Percentiles rank a stretch among this genome's conserved stretches.
phyloP scores from a whole-genome alignment of 106 monocot genomes.

The Chionographis japonica region DNA sequence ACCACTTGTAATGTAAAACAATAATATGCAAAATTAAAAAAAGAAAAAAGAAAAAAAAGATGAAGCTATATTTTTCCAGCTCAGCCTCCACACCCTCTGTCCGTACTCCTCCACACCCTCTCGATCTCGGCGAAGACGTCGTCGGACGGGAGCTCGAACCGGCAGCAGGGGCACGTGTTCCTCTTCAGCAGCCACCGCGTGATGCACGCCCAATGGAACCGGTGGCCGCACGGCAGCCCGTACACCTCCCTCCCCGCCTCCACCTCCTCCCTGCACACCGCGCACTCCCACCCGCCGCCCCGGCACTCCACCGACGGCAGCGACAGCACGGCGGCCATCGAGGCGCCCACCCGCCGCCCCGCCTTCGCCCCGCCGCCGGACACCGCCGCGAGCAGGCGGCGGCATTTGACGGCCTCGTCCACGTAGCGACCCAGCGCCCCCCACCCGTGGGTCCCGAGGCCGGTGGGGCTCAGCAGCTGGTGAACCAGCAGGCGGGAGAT shows the following conservation, averaged over 20 bases:
- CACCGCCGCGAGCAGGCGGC: constrained; percentile 26
- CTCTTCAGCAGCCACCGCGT: constrained; percentile 60
- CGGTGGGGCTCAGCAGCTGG: constrained; percentile 12
- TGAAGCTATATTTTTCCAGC: too few relatives aligned
- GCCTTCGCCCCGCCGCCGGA: constrained; percentile 9
- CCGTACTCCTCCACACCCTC: constrained; percentile 55
- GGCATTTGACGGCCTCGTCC: constrained; percentile 32
- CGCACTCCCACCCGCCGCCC: constrained; percentile 40
- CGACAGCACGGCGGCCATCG: constrained; percentile 44
- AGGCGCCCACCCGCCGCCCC: constrained; percentile 20
- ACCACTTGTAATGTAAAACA: too few relatives aligned
- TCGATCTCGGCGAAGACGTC: constrained; percentile 71
- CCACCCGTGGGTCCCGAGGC: constrained; percentile 22
- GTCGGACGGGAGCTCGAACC: constrained; percentile 72
- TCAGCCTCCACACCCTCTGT: constrained; percentile 10
- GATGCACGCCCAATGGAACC: constrained; percentile 82
- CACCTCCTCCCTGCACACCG: constrained; percentile 73
- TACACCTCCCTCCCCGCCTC: constrained; percentile 49
- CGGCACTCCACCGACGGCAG: constrained; percentile 39
- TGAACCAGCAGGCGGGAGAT: constrained; percentile 18
- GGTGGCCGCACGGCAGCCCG: constrained; percentile 70
- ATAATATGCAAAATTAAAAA: too few relatives aligned
- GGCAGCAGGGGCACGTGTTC: constrained; percentile 88
- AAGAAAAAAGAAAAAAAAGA: too few relatives aligned
- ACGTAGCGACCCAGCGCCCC: constrained; percentile 18